Base-by-base conservation (phyloP, 257 asterid species). In the Salvia rosmarinus region DNA sequence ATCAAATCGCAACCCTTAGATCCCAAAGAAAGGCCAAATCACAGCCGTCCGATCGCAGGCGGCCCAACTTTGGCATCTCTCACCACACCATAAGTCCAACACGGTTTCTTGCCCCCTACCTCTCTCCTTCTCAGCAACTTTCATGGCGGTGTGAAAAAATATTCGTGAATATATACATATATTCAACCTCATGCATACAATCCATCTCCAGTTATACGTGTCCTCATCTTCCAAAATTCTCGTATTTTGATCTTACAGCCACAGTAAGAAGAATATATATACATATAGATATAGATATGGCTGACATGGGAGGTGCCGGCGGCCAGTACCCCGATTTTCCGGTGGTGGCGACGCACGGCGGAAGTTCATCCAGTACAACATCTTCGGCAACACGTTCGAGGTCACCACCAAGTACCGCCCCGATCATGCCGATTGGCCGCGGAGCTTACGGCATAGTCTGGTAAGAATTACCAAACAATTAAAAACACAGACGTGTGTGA, bases 301-400 rank as follows among this genome's bases (percentile, higher is more conserved):
- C 86, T 55, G 92, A 83, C 37, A 73, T 74, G 76, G 89, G 78
- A 73, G 82, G 50, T 11, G 77, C 84, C 66, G 79, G 77, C 69
- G 90, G 82, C 60, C 96, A 85, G 79, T 81, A 80, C 78, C 87
- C 91, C 1, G 96, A 89, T 12, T 95, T 91, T 69, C 91, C 97
- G 65, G 93, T 96, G 39, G 81, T 80, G 61, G 86, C 85, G 56
- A 88, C 95, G 80, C 96, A 90, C 76, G 95, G 95, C 4, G 98
- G 98, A 13, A 72, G 95, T 92, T 92, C 71, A 90, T 92, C 72
- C 98, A 92, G 64, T 92, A 92, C 58, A 87, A 92, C 39, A 92
- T 92, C 30, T 92, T 88, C 75, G 98, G 98, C 47, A 92, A 92
- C 85, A 78, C 90, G 51, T 92, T 39, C 43, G 43, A 39, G 43